Conservation (phyloP, 2,329 filamentous ascomycete genomes). For the Westerdykella ornata region DNA sequence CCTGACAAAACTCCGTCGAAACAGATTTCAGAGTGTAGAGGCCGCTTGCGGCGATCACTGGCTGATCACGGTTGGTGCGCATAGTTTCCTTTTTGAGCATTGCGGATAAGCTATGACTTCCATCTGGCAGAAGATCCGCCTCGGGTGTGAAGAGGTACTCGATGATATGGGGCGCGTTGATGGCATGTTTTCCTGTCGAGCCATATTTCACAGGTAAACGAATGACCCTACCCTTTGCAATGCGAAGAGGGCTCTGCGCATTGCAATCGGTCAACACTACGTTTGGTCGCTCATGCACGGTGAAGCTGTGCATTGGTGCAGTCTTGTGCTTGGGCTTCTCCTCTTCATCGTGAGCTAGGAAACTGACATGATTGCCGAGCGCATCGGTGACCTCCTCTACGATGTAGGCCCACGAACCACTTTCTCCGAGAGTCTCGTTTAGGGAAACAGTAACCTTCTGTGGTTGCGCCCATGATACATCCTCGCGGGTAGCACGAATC, state of each 20-base stretch:
- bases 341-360: slow-evolving; percentile 61
- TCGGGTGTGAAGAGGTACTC: slow-evolving; percentile 78
- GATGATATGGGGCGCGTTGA: slow-evolving; percentile 63
- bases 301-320: slow-evolving; percentile 67
- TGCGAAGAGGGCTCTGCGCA: slow-evolving; percentile 70
- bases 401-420: slow-evolving; percentile 81
- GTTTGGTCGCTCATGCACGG: slow-evolving; percentile 78
- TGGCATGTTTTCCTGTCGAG: slow-evolving; percentile 52
- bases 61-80: slow-evolving; percentile 56
- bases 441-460: slow-evolving; percentile 72
- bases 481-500: slow-evolving; percentile 53
- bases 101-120: slow-evolving; percentile 57
- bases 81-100: slow-evolving; percentile 54
- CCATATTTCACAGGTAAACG: slow-evolving; percentile 66
- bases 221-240: slow-evolving; percentile 65
- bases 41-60: slow-evolving; percentile 67
- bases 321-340: slow-evolving; percentile 52
- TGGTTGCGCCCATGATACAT: slow-evolving; percentile 73
- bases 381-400: slow-evolving; percentile 90
- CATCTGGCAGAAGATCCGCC: slow-evolving; percentile 59
- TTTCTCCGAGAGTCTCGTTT: slow-evolving; percentile 77
- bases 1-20: slow-evolving; percentile 71
- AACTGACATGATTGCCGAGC: slow-evolving; percentile 78
- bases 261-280: slow-evolving; percentile 69
- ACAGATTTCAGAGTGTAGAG: slow-evolving; percentile 80